Conservation (phyloP, 2,329 filamentous ascomycete genomes). For the Aureobasidium sp. region DNA sequence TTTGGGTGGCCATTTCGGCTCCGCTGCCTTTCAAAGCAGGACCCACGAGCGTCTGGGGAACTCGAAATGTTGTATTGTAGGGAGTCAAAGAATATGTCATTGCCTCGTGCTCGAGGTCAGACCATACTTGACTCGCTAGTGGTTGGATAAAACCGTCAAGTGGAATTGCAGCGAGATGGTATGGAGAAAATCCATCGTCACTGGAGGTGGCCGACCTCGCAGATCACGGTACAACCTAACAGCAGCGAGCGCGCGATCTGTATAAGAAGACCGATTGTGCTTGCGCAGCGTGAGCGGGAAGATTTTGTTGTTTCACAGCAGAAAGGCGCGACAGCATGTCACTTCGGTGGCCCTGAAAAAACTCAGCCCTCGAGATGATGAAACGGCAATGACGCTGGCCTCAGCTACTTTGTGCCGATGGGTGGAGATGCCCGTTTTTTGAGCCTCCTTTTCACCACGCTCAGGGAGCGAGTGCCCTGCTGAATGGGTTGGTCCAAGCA, state of each 20-base stretch:
- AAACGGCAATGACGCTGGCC: slow-evolving; percentile 9
- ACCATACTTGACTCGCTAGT: neutral
- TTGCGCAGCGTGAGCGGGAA: neutral
- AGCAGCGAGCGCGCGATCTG: neutral
- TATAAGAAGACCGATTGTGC: neutral
- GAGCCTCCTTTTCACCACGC: neutral
- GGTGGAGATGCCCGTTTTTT: slow-evolving; percentile 6
- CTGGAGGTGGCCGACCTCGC: neutral
- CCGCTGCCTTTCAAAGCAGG: neutral
- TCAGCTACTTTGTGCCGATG: neutral
- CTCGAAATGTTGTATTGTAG: neutral
- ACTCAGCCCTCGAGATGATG: neutral
- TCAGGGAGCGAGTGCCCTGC: neutral
- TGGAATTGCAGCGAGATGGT: neutral
- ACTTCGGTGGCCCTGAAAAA: neutral
- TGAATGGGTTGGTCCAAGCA: neutral
- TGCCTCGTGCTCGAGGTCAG: neutral
- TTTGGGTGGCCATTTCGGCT: neutral
- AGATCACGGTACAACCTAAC: neutral
- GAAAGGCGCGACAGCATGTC: neutral
- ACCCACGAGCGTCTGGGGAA: neutral
- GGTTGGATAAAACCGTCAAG: neutral
- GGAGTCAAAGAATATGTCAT: neutral
- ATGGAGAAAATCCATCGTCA: neutral
- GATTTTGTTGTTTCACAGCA: neutral